Base-by-base conservation (phyloP, 2,329 filamentous ascomycete species). In the Colletotrichum sp. region DNA sequence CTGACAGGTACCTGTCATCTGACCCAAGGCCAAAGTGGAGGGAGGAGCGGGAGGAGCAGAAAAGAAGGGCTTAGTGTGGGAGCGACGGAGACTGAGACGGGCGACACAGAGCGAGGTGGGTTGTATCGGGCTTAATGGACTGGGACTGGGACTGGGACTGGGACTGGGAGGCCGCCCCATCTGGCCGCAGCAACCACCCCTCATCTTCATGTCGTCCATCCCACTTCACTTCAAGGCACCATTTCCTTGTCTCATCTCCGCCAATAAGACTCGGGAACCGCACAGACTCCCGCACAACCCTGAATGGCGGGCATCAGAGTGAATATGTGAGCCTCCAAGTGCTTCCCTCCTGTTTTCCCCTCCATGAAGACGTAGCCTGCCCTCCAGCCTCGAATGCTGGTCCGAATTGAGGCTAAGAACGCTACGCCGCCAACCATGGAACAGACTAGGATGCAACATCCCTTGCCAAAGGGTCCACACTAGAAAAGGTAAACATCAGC, bases 201-300 rank as follows among this genome's bases (percentile, higher is more conserved):
- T 64, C 52, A 29, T 67, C 59, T 72, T 76, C 63, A 72, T 71
- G 68, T 71, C 68, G 61, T 77, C 70, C 64, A 76, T 76, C 70
- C 69, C 73, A 75, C 72, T 71, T 71, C 59, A 62, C 62, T 52
- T 71, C 49, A 75, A 77, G 71, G 36, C 57, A 71, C 71, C 75
- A 68, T 71, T 67, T 71, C 67, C 63, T 72, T 64, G 77, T 59
- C 63, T 34, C 57, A 57, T 66, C 71, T 76, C 77, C 77, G 75
- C 77, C 77, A 79, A 71, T 78, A 76, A 77, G 65, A 63, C 68
- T 65, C 72, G 70, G 75, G 61, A 77, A 71, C 64, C 78, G 77
- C 78, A 79, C 77, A 77, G 78, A 78, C 77, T 79, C 71, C 77
- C 78, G 78, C 75, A 71, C 75, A 78, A 78, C 77, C 77, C 78